Percentiles rank a stretch among this genome's conserved stretches.
phyloP scores from a whole-genome alignment of 148 eudicot species.

The Spergularia bocconei region DNA sequence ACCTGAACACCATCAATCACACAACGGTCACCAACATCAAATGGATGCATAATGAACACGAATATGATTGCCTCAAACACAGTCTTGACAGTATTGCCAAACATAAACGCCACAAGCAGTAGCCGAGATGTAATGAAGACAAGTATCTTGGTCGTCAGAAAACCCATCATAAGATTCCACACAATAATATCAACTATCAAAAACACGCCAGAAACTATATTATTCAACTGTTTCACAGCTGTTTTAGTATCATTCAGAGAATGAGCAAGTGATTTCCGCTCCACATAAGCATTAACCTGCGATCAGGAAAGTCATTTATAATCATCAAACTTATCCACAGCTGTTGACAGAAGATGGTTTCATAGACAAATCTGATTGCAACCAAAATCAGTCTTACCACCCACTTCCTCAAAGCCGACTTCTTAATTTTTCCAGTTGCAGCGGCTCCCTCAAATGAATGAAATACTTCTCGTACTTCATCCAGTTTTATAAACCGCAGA shows the following conservation, averaged over 20 bases:
- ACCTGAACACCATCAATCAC: slow-evolving; percentile 83
- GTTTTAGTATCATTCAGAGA: slow-evolving; percentile 85
- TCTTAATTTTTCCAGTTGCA: slow-evolving; percentile 64
- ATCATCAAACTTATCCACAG: neutral
- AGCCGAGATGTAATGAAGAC: slow-evolving; percentile 70
- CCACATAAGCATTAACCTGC: slow-evolving; percentile 68
- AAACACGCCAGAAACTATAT: slow-evolving; percentile 41
- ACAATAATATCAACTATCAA: slow-evolving; percentile 42
- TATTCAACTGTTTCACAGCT: slow-evolving; percentile 76
- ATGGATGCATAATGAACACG: slow-evolving; percentile 75
- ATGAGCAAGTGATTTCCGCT: slow-evolving; percentile 65
- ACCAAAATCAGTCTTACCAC: slow-evolving; percentile 48
- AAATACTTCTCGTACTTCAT: slow-evolving; percentile 61
- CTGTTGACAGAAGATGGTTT: neutral
- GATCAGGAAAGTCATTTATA: neutral
- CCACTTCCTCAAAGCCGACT: slow-evolving; percentile 67
- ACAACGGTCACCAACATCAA: slow-evolving; percentile 86
- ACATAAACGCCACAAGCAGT: slow-evolving; percentile 58
- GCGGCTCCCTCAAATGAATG: slow-evolving; percentile 66
- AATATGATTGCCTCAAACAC: slow-evolving; percentile 71
- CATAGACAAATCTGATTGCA: neutral
- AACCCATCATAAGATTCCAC: slow-evolving; percentile 71
- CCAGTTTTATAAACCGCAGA: slow-evolving; percentile 57
- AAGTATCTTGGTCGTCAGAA: slow-evolving; percentile 57
- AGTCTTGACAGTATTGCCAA: slow-evolving; percentile 58